Conservation (phyloP, 2,329 filamentous ascomycete genomes). For the Penicillium sclerotigenum region DNA sequence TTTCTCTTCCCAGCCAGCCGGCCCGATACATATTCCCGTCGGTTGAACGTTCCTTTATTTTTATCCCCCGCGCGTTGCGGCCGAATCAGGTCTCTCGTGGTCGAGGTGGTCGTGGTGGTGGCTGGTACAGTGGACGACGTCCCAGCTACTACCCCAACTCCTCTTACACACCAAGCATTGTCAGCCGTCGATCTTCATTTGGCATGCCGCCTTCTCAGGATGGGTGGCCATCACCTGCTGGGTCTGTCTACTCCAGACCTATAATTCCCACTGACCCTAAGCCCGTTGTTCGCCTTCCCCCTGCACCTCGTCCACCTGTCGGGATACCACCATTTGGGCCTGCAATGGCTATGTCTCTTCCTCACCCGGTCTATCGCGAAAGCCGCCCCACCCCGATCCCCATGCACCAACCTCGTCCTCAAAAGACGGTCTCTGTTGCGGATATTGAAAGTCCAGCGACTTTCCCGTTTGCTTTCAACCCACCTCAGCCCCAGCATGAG, state of each 20-base stretch:
- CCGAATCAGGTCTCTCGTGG: conserved; percentile 77
- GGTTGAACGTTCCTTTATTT: conserved; percentile 89
- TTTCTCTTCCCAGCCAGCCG: conserved; percentile 76
- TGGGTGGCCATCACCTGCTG: conserved; percentile 73
- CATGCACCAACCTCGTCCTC: conserved; percentile 92
- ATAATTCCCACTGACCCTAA: conserved; percentile 60
- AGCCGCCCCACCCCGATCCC: conserved; percentile 61
- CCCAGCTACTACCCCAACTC: conserved; percentile 70
- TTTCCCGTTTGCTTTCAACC: conserved; percentile 56
- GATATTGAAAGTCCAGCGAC: conserved; percentile 82
- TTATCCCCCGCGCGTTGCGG: conserved; percentile 89
- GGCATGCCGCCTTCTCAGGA: conserved; percentile 67
- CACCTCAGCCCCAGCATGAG: conserved; percentile 65
- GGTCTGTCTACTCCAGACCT: conserved; percentile 70
- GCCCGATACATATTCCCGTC: conserved; percentile 91
- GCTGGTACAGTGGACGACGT: conserved; percentile 67
- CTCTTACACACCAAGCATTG: conserved; percentile 78
- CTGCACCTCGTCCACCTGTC: conserved; percentile 46
- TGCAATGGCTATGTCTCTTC: conserved; percentile 37
- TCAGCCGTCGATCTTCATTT: conserved; percentile 82
- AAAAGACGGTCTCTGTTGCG: conserved; percentile 89
- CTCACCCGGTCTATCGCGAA: conserved; percentile 57
- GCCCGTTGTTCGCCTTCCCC: conserved; percentile 81
- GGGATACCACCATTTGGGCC: conserved; percentile 24
- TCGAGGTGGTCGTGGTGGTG: conserved; percentile 69